A percentile compares a stretch with the other conserved stretches of the same genome.
phyloP scores from a whole-genome alignment of 495 filamentous ascomycete species.

The Penicillium lagena region DNA sequence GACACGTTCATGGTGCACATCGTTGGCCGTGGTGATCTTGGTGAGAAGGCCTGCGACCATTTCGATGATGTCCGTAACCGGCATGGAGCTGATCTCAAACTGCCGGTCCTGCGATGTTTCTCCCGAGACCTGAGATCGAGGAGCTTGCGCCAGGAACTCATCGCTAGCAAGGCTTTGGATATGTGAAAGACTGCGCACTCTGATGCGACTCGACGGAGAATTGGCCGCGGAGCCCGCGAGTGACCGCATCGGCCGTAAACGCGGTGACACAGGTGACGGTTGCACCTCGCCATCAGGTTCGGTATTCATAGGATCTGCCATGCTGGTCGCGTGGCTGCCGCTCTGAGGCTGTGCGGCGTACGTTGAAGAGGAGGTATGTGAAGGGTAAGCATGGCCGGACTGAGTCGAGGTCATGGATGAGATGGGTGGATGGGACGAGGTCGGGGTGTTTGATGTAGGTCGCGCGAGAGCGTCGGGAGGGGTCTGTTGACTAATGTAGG shows the following conservation, averaged over 20 bases:
- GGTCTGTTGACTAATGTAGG: constrained; percentile 33
- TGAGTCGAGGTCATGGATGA: constrained; percentile 26
- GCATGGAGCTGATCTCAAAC: constrained; percentile 98
- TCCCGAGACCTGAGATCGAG: constrained; percentile 38
- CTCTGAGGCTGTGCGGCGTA: constrained; percentile 2
- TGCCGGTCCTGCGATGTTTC: constrained; percentile 44
- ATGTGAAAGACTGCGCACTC: constrained; percentile 77
- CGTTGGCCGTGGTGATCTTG: constrained; percentile 97
- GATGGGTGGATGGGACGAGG: constrained; percentile 12
- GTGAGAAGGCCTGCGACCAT: constrained; percentile 99
- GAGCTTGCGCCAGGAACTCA: constrained; percentile 51
- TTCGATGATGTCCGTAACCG: constrained; percentile 95
- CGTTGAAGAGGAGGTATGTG: constrained; percentile 13
- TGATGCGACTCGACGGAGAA: constrained; percentile 65
- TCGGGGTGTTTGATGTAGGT: constrained; percentile 20
- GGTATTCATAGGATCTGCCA: constrained; percentile 9
- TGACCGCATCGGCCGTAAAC: constrained; percentile 41
- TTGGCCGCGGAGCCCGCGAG: constrained; percentile 47
- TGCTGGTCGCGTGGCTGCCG: constrained; percentile 6
- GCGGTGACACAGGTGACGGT: constrained; percentile 46
- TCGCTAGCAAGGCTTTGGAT: constrained; percentile 84
- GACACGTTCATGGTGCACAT: constrained; percentile 79
- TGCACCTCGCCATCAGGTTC: constrained; percentile 10
- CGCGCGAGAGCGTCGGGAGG: constrained; percentile 19
- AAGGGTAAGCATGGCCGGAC: constrained; percentile 16